phyloP scores from a whole-genome alignment of 495 filamentous ascomycete species.

The Cercophora newfieldiana region DNA sequence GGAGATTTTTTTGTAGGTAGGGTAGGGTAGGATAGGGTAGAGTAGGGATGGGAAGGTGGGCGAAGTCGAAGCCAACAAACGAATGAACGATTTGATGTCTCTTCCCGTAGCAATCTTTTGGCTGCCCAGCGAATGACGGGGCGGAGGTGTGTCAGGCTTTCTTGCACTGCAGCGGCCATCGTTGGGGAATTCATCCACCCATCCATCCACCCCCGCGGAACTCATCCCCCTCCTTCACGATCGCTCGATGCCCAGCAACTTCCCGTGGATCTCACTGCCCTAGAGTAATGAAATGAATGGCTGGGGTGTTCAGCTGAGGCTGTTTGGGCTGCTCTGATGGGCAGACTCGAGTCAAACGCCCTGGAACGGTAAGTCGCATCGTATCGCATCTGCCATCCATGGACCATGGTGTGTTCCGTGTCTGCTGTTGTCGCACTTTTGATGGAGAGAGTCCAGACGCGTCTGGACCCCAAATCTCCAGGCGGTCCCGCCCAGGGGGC shows the following conservation, averaged over 20 bases:
- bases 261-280: too few relatives aligned
- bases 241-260: too few relatives aligned
- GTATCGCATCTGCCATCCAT: background rate
- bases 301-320: conserved; percentile 5
- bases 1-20: background rate
- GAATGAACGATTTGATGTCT: background rate
- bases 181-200: too few relatives aligned
- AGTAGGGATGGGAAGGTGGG: background rate
- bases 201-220: too few relatives aligned
- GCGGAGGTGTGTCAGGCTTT: background rate
- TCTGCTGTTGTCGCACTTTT: background rate
- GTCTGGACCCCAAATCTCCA: background rate
- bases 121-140: background rate
- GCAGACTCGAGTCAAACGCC: background rate
- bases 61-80: background rate
- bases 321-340: background rate
- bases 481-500: background rate
- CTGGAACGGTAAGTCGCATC: background rate
- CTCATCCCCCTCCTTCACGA: background rate
- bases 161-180: background rate
- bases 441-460: background rate
- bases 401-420: too few relatives aligned
- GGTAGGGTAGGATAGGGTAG: background rate
- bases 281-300: background rate
- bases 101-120: background rate